Evolutionary conservation across 1,284 basidiomycete species (phyloP), one percentile per base, ranked within the genome.

Genomic region (Leucoagaricus sp.): DNA sequence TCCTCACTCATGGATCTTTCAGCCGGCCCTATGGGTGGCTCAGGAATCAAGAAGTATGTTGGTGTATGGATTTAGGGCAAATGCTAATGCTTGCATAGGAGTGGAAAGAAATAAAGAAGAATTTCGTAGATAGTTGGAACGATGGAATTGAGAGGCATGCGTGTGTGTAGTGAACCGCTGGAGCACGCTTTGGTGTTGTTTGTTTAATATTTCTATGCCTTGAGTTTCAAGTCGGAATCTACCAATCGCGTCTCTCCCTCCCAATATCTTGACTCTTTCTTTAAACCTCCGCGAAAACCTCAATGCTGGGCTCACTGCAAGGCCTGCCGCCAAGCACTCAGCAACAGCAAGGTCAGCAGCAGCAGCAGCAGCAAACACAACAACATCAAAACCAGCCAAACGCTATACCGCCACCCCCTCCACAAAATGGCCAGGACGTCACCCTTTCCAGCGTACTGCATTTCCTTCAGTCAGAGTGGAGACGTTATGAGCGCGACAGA

Each of bases 381-480:
- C 75, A 75, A 26, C 79, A 78, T 54, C 75, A 78, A 59, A 76
- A 76, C 58, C 83, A 83, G 63, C 84, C 85, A 65, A 81, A 79
- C 65, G 75, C 78, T 63, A 85, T 89, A 55, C 89, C 87, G 12
- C 85, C 84, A 6, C 87, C 83, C 12, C 85, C 87, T 42, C 89
- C 86, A 26, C 86, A 87, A 72, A 91, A 87, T 67, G 88, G 89
- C 62, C 87, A 92, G 69, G 92, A 94, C 74, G 93, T 92, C 74
- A 96, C 92, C 42, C 87, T 99, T 58, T 95, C 96, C 8, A 93
- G 88, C 68, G 94, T 98, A 57, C 82, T 99, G 58, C 96, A 99
- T 76, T 98, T 95, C 73, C 82, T 99, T 48, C 97, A 99, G 76
- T 94, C 93, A 52, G 97, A 99, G 81, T 98, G 96, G 94, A 82